A percentile compares a stretch with the other conserved stretches of the same genome.
Conservation (phyloP, 306 rosid species). For the Fragaria iinumae region DNA sequence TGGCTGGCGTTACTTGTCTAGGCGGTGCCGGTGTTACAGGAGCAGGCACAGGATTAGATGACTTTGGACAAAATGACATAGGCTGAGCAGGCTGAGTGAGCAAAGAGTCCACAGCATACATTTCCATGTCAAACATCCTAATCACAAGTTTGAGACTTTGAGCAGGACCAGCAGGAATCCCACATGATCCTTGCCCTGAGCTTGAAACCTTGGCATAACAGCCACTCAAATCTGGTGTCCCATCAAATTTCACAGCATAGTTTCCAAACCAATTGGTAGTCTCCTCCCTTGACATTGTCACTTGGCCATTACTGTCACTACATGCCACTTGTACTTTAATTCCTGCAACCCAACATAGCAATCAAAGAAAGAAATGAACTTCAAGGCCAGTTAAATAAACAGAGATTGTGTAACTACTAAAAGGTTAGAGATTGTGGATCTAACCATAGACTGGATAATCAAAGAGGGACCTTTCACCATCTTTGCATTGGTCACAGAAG, state of each 20-base stretch:
- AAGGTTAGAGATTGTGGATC: conserved; percentile 20
- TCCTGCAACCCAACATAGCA: conserved; percentile 39
- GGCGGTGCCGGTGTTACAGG: conserved; percentile 28
- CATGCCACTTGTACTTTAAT: conserved; percentile 69
- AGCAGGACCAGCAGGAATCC: conserved; percentile 57
- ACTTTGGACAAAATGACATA: conserved; percentile 62
- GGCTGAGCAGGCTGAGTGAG: conserved; percentile 80
- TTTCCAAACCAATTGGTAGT: conserved; percentile 74
- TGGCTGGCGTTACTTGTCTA: background rate
- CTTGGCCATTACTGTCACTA: conserved; percentile 56
- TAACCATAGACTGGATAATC: conserved; percentile 79
- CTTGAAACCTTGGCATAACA: conserved; percentile 62
- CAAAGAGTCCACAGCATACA: conserved; percentile 70
- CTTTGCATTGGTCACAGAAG: conserved; percentile 94
- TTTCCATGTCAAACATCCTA: conserved; percentile 67
- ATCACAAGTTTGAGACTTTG: conserved; percentile 67
- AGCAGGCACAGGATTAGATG: conserved; percentile 46
- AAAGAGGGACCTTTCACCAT: conserved; percentile 64
- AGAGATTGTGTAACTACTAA: background rate
- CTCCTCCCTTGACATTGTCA: conserved; percentile 70
- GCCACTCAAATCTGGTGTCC: conserved; percentile 61
- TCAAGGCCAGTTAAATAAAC: background rate
- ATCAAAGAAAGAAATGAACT: background rate
- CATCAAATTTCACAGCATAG: conserved; percentile 66
- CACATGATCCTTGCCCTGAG: conserved; percentile 52